Evolutionary conservation across 2,329 filamentous ascomycete genomes (phyloP).

Genomic region (Fusarium ramigenum): DNA sequence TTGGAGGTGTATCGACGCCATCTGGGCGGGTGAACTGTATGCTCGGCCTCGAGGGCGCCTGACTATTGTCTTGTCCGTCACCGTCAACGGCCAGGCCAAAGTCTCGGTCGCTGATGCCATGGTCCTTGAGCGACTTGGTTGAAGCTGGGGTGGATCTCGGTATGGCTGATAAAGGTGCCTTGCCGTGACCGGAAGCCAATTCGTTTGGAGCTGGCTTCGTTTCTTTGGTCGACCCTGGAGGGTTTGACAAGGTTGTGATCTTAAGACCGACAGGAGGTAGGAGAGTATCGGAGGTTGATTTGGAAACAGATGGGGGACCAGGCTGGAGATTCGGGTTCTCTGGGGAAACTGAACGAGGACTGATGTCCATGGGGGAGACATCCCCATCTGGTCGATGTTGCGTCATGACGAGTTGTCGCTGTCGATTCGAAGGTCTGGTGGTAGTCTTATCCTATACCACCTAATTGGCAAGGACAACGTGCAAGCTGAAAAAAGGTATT

Average conservation of each 20-base stretch:
- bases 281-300: slow-evolving; percentile 33
- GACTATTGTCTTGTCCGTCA: slow-evolving; percentile 27
- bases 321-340: slow-evolving; percentile 30
- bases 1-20: slow-evolving; percentile 56
- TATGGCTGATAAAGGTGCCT: slow-evolving; percentile 23
- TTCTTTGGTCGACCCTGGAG: slow-evolving; percentile 16
- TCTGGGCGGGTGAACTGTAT: slow-evolving; percentile 78
- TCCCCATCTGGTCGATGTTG: slow-evolving; percentile 34
- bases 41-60: slow-evolving; percentile 58
- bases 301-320: slow-evolving; percentile 16
- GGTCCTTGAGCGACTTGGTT: slow-evolving; percentile 36
- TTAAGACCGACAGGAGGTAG: slow-evolving; percentile 35
- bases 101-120: slow-evolving; percentile 35
- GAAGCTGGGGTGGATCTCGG: slow-evolving; percentile 36
- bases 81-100: slow-evolving; percentile 17
- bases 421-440: slow-evolving; percentile 11
- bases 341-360: slow-evolving; percentile 33
- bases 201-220: slow-evolving; percentile 16
- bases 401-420: slow-evolving; percentile 34
- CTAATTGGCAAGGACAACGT: slow-evolving; percentile 15
- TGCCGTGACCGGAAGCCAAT: slow-evolving; percentile 5
- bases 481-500: slow-evolving; percentile 4
- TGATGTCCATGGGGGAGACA: slow-evolving; percentile 34
- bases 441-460: slow-evolving; percentile 10
- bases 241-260: slow-evolving; percentile 1